Base-by-base conservation (phyloP, 352 stramenopile genomes). In the Phytophthora hibernalis region DNA sequence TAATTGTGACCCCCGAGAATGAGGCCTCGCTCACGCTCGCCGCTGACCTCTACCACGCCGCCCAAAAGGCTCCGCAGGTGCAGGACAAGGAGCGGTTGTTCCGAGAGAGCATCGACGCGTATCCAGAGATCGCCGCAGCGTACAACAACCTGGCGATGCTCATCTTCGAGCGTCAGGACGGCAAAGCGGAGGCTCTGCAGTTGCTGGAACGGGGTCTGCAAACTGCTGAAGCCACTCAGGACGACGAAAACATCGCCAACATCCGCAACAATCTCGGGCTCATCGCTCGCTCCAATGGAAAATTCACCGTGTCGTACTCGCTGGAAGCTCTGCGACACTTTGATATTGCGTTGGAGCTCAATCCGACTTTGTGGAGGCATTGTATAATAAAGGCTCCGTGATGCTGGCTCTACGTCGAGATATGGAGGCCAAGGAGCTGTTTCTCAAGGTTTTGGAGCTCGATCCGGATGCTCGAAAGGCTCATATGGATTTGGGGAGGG, bases 91-190 rank as follows among this genome's bases (percentile, higher is more conserved):
- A 88, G 18, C 18, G 66, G n/a, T 54, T 83, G 13, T 86, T 87
- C 35, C 71, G 72, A 40, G 52, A 71, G 11, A 77, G 80, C 10
- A 91, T 95, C 40, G 55, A 74, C 5, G 56, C 35, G 30, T 90
- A 86, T 61, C 70, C 76, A 30, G 49, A 72, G 35, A 67, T 92
- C 21, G 69, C 79, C 5, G 70, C 62, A 5, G 77, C 87, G n/a
- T 90, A 90, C 68, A 95, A 95, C 61, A 95, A 96, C 68, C 54
- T 96, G 9, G 89, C 73, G 0, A 86, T 92, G 68, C 53, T 94
- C 21, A 26, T 91, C 8, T 76, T 71, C 16, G 54, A 81, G 1
- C n/a, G 21, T 2, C 50, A 63, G 1, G 35, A 53, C 5, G 52
- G 74, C 54, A 40, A 28, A 48, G 57, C 76, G 6, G 65, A 80